These are phyloP conservation scores for Selaginella moellendorffii DNA, from an alignment of 75 land plant species.

Conservation along the genomic window DNA sequence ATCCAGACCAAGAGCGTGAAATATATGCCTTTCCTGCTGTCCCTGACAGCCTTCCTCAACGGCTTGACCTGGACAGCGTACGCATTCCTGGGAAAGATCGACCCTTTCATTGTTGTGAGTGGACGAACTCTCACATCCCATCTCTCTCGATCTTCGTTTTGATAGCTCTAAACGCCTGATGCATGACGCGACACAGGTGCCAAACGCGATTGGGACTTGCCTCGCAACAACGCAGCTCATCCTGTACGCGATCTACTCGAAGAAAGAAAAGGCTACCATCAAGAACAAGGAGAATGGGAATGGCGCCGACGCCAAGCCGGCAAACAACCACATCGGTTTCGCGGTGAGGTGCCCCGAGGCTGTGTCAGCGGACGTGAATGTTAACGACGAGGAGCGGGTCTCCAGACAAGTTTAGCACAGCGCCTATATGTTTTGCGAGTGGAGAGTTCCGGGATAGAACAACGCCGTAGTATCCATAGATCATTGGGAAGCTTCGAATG, in stretches of 20 bases:
- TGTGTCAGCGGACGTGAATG: too few relatives aligned
- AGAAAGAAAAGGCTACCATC: too few relatives aligned
- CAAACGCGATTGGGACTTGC: constrained; percentile 8
- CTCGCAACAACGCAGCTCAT: not conserved
- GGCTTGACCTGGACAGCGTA: constrained; percentile 46
- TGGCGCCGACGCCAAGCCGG: too few relatives aligned
- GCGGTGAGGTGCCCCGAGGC: too few relatives aligned
- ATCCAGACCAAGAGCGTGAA: constrained; percentile 62
- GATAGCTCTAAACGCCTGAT: not conserved
- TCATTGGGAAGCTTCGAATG: too few relatives aligned
- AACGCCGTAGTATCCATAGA: too few relatives aligned
- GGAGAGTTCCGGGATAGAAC: too few relatives aligned
- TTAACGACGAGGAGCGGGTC: too few relatives aligned
- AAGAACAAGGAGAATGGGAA: too few relatives aligned
- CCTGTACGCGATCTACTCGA: not conserved
- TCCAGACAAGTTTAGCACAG: too few relatives aligned
- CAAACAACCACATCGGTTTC: too few relatives aligned
- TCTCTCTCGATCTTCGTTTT: not conserved
- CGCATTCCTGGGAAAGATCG: constrained; percentile 37
- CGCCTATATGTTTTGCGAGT: too few relatives aligned
- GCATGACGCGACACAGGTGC: constrained; percentile 3
- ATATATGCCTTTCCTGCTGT: constrained; percentile 75
- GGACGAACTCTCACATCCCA: not conserved
- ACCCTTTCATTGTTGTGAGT: constrained; percentile 63
- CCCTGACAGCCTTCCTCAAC: constrained; percentile 59